Evolutionary conservation across 768 basidiomycete species (phyloP).

Genomic region (Tulasnella sp.): DNA sequence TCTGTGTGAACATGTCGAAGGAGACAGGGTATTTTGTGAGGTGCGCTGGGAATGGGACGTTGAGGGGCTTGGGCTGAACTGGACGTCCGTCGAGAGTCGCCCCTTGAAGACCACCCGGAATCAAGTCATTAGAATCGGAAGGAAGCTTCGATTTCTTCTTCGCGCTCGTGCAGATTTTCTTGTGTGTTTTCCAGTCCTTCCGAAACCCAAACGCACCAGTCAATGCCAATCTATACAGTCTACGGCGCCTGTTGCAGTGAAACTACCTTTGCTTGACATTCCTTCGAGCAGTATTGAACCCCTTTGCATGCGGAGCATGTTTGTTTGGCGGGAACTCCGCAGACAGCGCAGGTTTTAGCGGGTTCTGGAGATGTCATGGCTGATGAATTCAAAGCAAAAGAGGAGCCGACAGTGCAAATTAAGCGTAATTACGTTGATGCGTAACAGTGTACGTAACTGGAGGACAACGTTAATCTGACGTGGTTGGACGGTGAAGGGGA

Average conservation of each 20-base stretch:
- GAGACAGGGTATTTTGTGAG: neutral
- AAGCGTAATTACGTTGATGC: neutral
- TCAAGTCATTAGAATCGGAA: neutral
- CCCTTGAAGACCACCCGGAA: neutral
- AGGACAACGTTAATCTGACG: too few species aligned
- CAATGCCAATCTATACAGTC: neutral
- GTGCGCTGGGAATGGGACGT: neutral
- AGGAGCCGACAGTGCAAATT: neutral
- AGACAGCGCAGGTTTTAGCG: neutral
- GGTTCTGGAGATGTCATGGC: neutral
- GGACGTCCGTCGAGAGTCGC: neutral
- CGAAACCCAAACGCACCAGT: neutral
- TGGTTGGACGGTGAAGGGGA: too few species aligned
- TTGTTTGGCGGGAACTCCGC: neutral
- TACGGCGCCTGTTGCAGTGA: neutral
- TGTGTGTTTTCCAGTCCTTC: neutral
- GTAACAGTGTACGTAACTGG: too few species aligned
- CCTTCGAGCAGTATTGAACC: neutral
- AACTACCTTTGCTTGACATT: conserved; percentile 1
- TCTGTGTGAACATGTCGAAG: neutral
- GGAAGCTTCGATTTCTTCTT: neutral
- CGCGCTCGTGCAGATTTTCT: neutral
- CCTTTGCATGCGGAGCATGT: neutral
- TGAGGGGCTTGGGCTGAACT: neutral
- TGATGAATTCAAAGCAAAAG: neutral